Conservation (phyloP, 257 asterid genomes). For the Mentha longifolia region DNA sequence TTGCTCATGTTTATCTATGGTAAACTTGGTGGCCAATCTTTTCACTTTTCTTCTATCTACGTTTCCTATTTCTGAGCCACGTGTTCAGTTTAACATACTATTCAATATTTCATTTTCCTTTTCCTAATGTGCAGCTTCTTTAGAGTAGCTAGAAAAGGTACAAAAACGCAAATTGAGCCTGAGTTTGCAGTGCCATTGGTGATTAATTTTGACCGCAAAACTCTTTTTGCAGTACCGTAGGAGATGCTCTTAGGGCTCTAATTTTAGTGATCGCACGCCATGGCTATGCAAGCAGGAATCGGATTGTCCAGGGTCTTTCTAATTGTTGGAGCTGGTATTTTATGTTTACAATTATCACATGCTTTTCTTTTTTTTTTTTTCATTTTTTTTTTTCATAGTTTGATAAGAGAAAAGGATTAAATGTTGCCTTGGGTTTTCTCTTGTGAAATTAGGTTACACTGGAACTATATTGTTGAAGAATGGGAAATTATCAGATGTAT, state of each 20-base stretch:
- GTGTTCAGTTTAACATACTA: too few relatives aligned
- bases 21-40: too few relatives aligned
- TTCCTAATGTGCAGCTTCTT: too few relatives aligned
- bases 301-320: slow-evolving; percentile 48
- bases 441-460: slow-evolving; percentile 47
- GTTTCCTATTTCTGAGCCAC: too few relatives aligned
- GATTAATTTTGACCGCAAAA: too few relatives aligned
- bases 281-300: slow-evolving; percentile 62
- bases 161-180: too few relatives aligned
- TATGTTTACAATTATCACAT: not conserved
- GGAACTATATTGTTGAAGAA: slow-evolving; percentile 57
- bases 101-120: too few relatives aligned
- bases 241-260: slow-evolving; percentile 26
- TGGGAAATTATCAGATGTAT: slow-evolving; percentile 54
- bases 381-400: not conserved
- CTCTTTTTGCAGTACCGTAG: too few relatives aligned
- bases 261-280: slow-evolving; percentile 34
- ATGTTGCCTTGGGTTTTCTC: slow-evolving; percentile 15
- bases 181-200: too few relatives aligned
- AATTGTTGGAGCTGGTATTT: slow-evolving; percentile 46
- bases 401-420: slow-evolving; percentile 7
- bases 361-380: not conserved
- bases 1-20: too few relatives aligned
- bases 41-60: too few relatives aligned
- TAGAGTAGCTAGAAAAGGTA: too few relatives aligned